These are phyloP conservation scores for Musa itinerans DNA, from an alignment of 176 grass and related monocot species.

Conservation along the genomic window DNA sequence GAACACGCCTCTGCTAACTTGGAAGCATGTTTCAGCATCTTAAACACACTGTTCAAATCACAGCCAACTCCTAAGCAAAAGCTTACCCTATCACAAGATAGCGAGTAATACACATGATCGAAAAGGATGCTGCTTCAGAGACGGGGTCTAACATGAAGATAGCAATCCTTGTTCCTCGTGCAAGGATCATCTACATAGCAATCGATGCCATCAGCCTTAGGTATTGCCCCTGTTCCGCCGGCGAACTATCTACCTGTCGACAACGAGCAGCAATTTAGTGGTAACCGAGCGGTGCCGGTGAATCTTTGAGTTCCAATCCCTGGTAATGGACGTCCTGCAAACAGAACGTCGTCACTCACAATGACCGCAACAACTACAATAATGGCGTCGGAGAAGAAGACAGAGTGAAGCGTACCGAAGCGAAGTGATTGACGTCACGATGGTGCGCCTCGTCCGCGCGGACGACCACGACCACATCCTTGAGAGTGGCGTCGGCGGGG, in stretches of 20 bases:
- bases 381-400: too few relatives aligned
- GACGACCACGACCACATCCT: constrained; percentile 82
- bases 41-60: too few relatives aligned
- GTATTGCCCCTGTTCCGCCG: background rate
- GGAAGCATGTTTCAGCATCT: too few relatives aligned
- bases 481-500: constrained; percentile 67
- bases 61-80: too few relatives aligned
- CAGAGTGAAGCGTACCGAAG: constrained; percentile 35
- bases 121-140: too few relatives aligned
- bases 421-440: constrained; percentile 91
- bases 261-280: constrained; percentile 36
- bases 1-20: too few relatives aligned
- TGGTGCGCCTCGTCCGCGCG: constrained; percentile 96
- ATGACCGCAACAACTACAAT: too few relatives aligned
- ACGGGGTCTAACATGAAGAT: too few relatives aligned
- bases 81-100: too few relatives aligned
- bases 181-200: too few relatives aligned
- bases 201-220: background rate
- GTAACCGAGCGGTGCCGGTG: constrained; percentile 64
- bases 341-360: background rate
- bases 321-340: constrained; percentile 82
- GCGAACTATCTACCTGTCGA: background rate
- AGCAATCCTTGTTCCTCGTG: too few relatives aligned
- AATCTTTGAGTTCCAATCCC: constrained; percentile 63
- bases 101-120: too few relatives aligned